Percentiles rank a stretch among this genome's conserved stretches.
Evolutionary conservation across 2,329 filamentous ascomycete species (phyloP).

Genomic region (Pseudogymnoascus sp.): DNA sequence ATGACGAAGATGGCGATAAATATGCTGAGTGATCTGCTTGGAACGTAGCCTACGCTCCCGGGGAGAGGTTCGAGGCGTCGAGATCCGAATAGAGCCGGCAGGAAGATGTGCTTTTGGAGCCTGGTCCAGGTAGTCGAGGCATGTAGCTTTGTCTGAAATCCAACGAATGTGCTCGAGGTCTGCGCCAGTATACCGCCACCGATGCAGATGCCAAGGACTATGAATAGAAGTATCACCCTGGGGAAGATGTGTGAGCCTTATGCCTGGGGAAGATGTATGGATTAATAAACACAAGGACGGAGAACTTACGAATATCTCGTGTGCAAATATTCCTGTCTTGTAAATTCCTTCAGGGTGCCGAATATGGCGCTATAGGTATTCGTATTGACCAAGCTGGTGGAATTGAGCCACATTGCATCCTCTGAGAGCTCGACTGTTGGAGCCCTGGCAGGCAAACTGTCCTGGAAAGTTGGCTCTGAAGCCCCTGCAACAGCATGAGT

Average conservation of each 20-base stretch:
- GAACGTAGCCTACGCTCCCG: constrained; percentile 16
- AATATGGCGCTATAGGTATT: constrained; percentile 23
- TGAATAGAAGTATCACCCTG: constrained; percentile 16
- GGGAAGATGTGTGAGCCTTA: constrained; percentile 5
- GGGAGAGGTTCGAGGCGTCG: constrained; percentile 7
- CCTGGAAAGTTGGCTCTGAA: constrained; percentile 19
- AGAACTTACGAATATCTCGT: constrained; percentile 26
- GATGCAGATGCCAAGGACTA: constrained; percentile 18
- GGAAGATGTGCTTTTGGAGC: constrained; percentile 11
- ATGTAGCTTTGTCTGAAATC: constrained; percentile 9
- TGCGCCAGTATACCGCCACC: constrained; percentile 17
- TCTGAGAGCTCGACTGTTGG: constrained; percentile 19
- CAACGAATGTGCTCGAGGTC: constrained; percentile 11
- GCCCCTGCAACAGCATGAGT: constrained; percentile 18
- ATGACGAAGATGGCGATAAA: constrained; percentile 10
- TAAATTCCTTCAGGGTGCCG: constrained; percentile 24
- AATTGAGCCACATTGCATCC: constrained; percentile 25
- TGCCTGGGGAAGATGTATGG: not conserved
- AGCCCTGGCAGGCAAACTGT: constrained; percentile 19
- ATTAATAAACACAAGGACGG: not conserved
- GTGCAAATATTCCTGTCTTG: constrained; percentile 24
- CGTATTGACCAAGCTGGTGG: constrained; percentile 25
- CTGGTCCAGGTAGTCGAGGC: constrained; percentile 6
- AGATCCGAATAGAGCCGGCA: not conserved
- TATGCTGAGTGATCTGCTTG: constrained; percentile 14